Evolutionary conservation across 192 early-diverging fungal species (phyloP).

Genomic region (Obelidium mucronatum): DNA sequence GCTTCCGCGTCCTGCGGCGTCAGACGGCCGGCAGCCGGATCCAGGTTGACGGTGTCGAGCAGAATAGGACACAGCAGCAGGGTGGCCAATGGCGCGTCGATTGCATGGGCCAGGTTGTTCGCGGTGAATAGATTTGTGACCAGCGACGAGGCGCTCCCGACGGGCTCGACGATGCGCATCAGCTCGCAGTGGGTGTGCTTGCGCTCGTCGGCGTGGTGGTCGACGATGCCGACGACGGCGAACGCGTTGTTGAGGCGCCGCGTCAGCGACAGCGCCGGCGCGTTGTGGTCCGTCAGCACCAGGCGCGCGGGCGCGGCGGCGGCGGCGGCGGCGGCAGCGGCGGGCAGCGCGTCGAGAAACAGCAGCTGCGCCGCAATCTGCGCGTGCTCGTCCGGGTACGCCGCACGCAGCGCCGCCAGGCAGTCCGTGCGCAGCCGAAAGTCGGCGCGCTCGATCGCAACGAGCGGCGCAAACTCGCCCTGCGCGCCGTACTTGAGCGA

Average conservation of each 20-base stretch:
- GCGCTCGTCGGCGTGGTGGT: slow-evolving; percentile 76
- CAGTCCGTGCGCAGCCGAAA: slow-evolving; percentile 71
- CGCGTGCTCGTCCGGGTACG: slow-evolving; percentile 1
- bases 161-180: slow-evolving; percentile 60
- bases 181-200: slow-evolving; percentile 50
- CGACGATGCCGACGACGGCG: slow-evolving; percentile 64
- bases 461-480: slow-evolving; percentile 57
- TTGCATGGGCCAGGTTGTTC: neutral
- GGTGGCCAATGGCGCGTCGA: slow-evolving; percentile 47
- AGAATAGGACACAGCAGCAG: slow-evolving; percentile 69
- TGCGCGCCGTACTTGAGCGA: neutral
- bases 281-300: slow-evolving; percentile 75
- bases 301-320: slow-evolving; percentile 51
- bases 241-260: neutral
- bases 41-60: slow-evolving; percentile 71
- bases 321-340: slow-evolving; percentile 9
- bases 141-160: slow-evolving; percentile 68
- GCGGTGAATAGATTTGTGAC: slow-evolving; percentile 51
- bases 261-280: slow-evolving; percentile 44
- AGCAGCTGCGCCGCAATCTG: neutral
- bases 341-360: neutral
- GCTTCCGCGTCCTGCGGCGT: slow-evolving; percentile 54
- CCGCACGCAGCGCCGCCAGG: slow-evolving; percentile 52
- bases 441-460: slow-evolving; percentile 66
- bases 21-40: slow-evolving; percentile 56